These are phyloP conservation scores for Penicillium crustosum DNA, from an alignment of 2,329 filamentous ascomycete species.

Conservation along the genomic window DNA sequence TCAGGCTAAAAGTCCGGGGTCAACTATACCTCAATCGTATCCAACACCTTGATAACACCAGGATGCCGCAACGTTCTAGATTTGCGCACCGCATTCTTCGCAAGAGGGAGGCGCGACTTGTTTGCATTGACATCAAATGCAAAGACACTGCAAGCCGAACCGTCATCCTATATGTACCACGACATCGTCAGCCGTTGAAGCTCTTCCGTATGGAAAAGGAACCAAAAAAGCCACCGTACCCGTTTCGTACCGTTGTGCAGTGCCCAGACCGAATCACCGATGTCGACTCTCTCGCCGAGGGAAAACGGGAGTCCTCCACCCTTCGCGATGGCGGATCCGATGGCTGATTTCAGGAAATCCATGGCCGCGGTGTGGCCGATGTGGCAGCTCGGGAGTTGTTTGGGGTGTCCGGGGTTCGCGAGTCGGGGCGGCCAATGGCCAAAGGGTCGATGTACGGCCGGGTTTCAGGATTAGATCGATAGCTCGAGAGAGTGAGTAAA, in stretches of 20 bases:
- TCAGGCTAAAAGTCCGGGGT: not conserved
- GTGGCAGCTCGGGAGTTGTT: conserved; percentile 12
- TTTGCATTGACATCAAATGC: conserved; percentile 86
- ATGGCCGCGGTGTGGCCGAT: conserved; percentile 51
- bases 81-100: conserved; percentile 92
- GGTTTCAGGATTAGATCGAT: no score
- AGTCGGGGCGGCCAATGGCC: conserved; percentile 10
- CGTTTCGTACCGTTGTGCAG: conserved; percentile 90
- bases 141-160: conserved; percentile 93
- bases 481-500: not conserved
- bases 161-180: conserved; percentile 69
- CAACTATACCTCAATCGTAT: conserved; percentile 78
- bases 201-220: not conserved
- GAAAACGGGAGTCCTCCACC: conserved; percentile 89
- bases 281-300: conserved; percentile 88
- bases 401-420: conserved; percentile 3
- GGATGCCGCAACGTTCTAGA: conserved; percentile 89
- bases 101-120: conserved; percentile 77
- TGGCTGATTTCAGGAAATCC: conserved; percentile 97
- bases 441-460: not conserved
- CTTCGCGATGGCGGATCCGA: conserved; percentile 94
- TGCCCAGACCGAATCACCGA: conserved; percentile 94
- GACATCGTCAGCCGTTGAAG: conserved; percentile 15
- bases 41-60: conserved; percentile 88
- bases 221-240: conserved; percentile 51